A percentile compares a stretch with the other conserved stretches of the same genome.
These are phyloP conservation scores for Rubus parviflorus DNA, from an alignment of 306 rosid species.

Conservation along the genomic window DNA sequence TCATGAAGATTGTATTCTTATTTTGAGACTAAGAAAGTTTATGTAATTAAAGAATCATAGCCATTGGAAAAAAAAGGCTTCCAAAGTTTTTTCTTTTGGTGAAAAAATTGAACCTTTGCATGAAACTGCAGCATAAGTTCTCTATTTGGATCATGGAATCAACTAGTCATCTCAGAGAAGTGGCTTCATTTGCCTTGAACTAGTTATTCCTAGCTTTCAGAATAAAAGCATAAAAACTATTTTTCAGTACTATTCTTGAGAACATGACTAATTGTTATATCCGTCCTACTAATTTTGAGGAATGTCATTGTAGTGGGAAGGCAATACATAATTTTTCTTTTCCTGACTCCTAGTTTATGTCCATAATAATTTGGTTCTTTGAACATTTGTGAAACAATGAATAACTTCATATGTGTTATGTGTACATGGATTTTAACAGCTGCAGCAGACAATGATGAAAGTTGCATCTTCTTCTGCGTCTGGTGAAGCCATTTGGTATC, in stretches of 20 bases:
- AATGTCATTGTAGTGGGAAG: background rate
- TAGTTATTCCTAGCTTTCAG: background rate
- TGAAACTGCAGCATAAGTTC: background rate
- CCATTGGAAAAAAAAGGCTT: background rate
- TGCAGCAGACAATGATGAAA: slow-evolving; percentile 29
- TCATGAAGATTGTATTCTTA: background rate
- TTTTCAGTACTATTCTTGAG: background rate
- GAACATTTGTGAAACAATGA: background rate
- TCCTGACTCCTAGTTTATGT: background rate
- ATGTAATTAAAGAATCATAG: background rate
- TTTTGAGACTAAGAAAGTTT: background rate
- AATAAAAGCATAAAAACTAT: background rate
- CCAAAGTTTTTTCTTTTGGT: background rate
- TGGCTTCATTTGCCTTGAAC: slow-evolving; percentile 2
- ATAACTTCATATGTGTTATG: background rate
- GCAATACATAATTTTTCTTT: background rate
- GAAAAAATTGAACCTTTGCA: background rate
- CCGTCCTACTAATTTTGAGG: background rate
- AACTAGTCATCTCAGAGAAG: background rate
- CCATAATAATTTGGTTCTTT: background rate
- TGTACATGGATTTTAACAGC: slow-evolving; percentile 29
- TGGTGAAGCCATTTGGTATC: slow-evolving; percentile 23
- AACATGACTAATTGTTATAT: background rate
- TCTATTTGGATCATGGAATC: background rate
- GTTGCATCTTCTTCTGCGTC: slow-evolving; percentile 20